Evolutionary conservation across 768 basidiomycete species (phyloP).

Genomic region (Auriscalpium vulgare): DNA sequence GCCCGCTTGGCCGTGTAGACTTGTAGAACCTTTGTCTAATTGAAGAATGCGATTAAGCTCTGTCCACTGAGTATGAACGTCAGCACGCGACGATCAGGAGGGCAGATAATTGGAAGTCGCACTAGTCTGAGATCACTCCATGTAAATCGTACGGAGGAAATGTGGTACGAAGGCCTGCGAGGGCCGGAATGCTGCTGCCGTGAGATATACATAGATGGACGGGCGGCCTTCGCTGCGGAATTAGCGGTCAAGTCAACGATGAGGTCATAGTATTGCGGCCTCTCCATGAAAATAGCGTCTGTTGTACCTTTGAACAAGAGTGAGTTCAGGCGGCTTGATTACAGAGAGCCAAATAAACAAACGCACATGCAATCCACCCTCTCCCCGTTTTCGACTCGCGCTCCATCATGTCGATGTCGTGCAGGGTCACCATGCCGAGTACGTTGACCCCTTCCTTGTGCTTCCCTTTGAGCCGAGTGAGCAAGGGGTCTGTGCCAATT

Average conservation of each 20-base stretch:
- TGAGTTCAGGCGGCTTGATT: neutral
- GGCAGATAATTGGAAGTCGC: slow-evolving; percentile 16
- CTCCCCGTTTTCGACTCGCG: slow-evolving; percentile 48
- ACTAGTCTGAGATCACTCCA: slow-evolving; percentile 81
- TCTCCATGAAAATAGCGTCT: slow-evolving; percentile 79
- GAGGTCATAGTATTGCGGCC: slow-evolving; percentile 71
- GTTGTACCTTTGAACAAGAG: slow-evolving; percentile 46
- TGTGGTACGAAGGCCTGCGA: slow-evolving; percentile 39
- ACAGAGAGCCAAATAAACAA: neutral
- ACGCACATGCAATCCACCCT: slow-evolving; percentile 79
- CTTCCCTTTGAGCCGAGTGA: slow-evolving; percentile 29
- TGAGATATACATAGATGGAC: slow-evolving; percentile 61
- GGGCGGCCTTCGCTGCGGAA: slow-evolving; percentile 48
- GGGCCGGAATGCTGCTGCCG: slow-evolving; percentile 34
- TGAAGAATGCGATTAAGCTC: slow-evolving; percentile 65
- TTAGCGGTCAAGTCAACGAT: slow-evolving; percentile 72
- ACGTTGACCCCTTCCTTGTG: slow-evolving; percentile 51
- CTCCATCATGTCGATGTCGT: slow-evolving; percentile 57
- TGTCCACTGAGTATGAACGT: slow-evolving; percentile 49
- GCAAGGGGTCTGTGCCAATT: slow-evolving; percentile 6
- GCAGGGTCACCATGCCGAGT: slow-evolving; percentile 74
- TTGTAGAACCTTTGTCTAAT: slow-evolving; percentile 30
- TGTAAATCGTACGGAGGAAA: slow-evolving; percentile 62
- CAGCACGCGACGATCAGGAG: neutral
- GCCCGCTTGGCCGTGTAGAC: slow-evolving; percentile 1